Conservation (phyloP, 345 rosid genomes). For the Excoecaria agallocha region DNA sequence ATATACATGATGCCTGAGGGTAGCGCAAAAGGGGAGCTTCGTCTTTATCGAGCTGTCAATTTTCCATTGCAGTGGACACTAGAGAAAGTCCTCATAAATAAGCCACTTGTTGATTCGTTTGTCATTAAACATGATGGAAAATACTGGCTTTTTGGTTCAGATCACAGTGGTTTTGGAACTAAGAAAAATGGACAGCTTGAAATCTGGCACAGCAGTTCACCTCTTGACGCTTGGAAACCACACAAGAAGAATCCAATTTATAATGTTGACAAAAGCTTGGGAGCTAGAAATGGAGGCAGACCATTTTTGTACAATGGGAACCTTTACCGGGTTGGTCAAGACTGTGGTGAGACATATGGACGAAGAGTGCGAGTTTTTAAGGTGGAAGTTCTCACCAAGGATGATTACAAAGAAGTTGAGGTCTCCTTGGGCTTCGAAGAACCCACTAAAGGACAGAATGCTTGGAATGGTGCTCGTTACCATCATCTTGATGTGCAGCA, state of each 20-base stretch:
- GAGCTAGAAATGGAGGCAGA: slow-evolving; percentile 95
- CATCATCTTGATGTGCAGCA: slow-evolving; percentile 85
- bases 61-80: slow-evolving; percentile 83
- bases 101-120: slow-evolving; percentile 68
- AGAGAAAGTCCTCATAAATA: slow-evolving; percentile 61
- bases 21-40: slow-evolving; percentile 62
- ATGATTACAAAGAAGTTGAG: slow-evolving; percentile 73
- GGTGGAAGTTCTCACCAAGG: slow-evolving; percentile 58
- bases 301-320: slow-evolving; percentile 61
- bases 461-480: slow-evolving; percentile 82
- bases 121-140: slow-evolving; percentile 54
- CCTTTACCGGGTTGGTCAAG: slow-evolving; percentile 95
- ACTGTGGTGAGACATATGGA: slow-evolving; percentile 84
- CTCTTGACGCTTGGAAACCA: slow-evolving; percentile 91
- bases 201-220: slow-evolving; percentile 81
- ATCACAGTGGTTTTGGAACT: slow-evolving; percentile 63
- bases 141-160: slow-evolving; percentile 90
- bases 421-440: slow-evolving; percentile 53
- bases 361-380: slow-evolving; percentile 57
- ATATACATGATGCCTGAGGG: slow-evolving; percentile 97
- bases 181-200: slow-evolving; percentile 77
- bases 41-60: slow-evolving; percentile 67
- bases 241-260: slow-evolving; percentile 88
- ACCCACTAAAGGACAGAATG: slow-evolving; percentile 57
- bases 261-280: slow-evolving; percentile 49